Conservation (phyloP, 2,329 filamentous ascomycete species). For the Phialophora macrospora region DNA sequence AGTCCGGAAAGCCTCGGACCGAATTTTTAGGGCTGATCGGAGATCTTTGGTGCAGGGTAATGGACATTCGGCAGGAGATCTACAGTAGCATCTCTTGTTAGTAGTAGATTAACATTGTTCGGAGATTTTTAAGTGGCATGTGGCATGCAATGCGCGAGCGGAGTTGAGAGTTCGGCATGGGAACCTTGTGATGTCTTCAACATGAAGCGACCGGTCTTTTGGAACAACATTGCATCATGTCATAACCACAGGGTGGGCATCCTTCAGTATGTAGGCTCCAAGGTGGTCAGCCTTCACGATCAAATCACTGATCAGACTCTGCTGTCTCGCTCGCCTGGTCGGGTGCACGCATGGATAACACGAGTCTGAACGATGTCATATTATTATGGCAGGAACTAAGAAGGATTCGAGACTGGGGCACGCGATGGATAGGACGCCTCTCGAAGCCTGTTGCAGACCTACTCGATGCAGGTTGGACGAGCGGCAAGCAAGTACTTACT, state of each 20-base stretch:
- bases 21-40: not conserved
- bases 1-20: not conserved
- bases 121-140: constrained; percentile 23
- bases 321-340: not conserved
- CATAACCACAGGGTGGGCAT: not conserved
- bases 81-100: not conserved
- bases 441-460: not conserved
- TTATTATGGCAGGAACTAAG: not conserved
- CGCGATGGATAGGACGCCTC: not conserved
- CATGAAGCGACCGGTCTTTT: not conserved
- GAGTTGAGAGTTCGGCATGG: constrained; percentile 9
- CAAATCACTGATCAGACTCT: not conserved
- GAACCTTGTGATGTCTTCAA: constrained; percentile 15
- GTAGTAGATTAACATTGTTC: constrained; percentile 2
- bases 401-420: not conserved
- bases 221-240: constrained; percentile 6
- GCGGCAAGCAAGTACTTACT: no score
- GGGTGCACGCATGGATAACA: not conserved
- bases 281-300: not conserved
- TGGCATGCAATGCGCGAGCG: constrained; percentile 8
- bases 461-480: not conserved
- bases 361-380: not conserved
- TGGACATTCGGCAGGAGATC: not conserved
- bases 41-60: not conserved
- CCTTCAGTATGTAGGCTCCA: not conserved